Evolutionary conservation across 768 basidiomycete genomes (phyloP), one percentile per base, ranked within the genome.

Genomic region (Phylloporus arenicola): DNA sequence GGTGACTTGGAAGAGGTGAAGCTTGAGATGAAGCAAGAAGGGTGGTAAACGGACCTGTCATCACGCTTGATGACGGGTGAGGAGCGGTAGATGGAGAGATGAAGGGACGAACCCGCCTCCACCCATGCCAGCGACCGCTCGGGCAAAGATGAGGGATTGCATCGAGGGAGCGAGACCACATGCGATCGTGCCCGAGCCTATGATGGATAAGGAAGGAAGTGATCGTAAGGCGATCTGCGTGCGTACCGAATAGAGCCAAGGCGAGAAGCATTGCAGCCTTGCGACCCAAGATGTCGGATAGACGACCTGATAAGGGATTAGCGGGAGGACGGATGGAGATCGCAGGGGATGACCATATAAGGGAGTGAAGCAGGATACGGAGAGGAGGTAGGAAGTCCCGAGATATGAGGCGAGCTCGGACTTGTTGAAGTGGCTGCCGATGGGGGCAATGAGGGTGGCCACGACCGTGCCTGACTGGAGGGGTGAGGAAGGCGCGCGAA

Each of bases 141-240:
- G 81, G 49, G 87, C 88, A 37, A 76, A 75, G 54, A 95, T 91
- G 47, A 96, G 77, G 12, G 76, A 66, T 54, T 81, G 77, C 93
- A 97, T 95, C 6, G 84, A 87, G 9, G 86, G 82, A 37, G 92
- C 94, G 37, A 93, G 57, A 1, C 90, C 95, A 63, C 93, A 97
- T 14, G 84, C 74, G 37, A 91, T 73, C 2, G 92, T 97, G 19
- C 94, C 94, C 53, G 80, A 74, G 19, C 86, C 87, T 89, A 62
- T 33, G 38, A 54, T 54, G 30, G 45, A 59, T 58, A 57, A 51
- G 60, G 30, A 48, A 57, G 43, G 22, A 34, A 39, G 48, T 19
- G 39, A 46, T 27, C 54, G 50, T 52, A 30, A 45, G 20, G 50
- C 34, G 58, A 48, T 57, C 57, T 48, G 52, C 55, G 51, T 47